These are phyloP conservation scores for Phytophthora ramorum DNA, from an alignment of 352 stramenopile genomes.

Conservation along the genomic window DNA sequence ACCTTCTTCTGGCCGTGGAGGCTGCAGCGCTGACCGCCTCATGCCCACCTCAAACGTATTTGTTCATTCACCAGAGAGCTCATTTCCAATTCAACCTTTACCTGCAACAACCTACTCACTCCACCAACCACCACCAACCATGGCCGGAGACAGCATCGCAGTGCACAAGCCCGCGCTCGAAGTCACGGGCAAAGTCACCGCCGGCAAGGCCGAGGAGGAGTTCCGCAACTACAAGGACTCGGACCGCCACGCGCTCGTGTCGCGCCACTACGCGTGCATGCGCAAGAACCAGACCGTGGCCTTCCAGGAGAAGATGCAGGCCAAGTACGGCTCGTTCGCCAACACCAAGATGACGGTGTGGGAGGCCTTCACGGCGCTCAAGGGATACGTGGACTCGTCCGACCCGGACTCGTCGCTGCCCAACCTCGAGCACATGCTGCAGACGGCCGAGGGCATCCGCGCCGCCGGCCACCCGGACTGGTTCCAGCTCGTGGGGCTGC, in stretches of 20 bases:
- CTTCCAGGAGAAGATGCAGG: slow-evolving; percentile 77
- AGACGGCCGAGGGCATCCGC: slow-evolving; percentile 94
- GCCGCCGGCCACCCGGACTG: slow-evolving; percentile 91
- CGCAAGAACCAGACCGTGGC: slow-evolving; percentile 73
- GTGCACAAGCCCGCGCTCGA: slow-evolving; percentile 30
- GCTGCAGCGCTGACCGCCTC: too few species aligned
- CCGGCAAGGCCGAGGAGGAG: slow-evolving; percentile 72
- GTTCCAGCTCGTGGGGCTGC: slow-evolving; percentile 91
- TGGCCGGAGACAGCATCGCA: slow-evolving; percentile 13
- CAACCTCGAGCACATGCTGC: slow-evolving; percentile 94
- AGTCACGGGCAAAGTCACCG: slow-evolving; percentile 38
- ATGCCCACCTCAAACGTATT: too few species aligned
- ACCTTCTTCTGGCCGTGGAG: not conserved
- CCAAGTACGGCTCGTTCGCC: slow-evolving; percentile 72
- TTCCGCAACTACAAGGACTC: slow-evolving; percentile 86
- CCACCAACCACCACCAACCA: slow-evolving; percentile 2
- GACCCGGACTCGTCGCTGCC: slow-evolving; percentile 92
- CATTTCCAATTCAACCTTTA: not conserved
- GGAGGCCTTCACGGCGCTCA: slow-evolving; percentile 90
- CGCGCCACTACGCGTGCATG: slow-evolving; percentile 86
- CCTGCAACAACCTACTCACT: not conserved
- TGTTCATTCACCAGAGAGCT: not conserved
- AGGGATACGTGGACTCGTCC: slow-evolving; percentile 93
- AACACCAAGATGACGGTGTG: slow-evolving; percentile 92
- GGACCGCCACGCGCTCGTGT: slow-evolving; percentile 64